A percentile compares a stretch with the other conserved stretches of the same genome.
These are phyloP conservation scores for Ascosphaera acerosa DNA, from an alignment of 2,329 filamentous ascomycete genomes.

Conservation along the genomic window DNA sequence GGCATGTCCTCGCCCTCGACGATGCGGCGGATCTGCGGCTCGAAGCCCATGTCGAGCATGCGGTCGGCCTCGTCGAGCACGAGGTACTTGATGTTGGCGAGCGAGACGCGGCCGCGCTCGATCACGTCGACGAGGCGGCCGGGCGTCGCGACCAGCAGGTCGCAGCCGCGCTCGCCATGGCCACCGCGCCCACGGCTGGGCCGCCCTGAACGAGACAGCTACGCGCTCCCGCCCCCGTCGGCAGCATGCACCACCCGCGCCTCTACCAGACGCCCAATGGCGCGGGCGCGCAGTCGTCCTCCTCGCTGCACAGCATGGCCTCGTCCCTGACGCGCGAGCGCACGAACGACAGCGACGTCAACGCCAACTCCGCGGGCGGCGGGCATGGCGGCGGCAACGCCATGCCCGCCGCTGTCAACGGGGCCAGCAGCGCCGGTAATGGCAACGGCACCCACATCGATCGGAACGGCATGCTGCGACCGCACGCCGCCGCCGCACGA, in stretches of 20 bases:
- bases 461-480: neutral
- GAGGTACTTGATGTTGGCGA: slow-evolving; percentile 96
- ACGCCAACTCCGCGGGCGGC: neutral
- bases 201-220: neutral
- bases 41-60: slow-evolving; percentile 99
- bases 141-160: slow-evolving; percentile 88
- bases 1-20: slow-evolving; percentile 99
- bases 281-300: slow-evolving; percentile 1
- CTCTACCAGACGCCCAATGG: slow-evolving; percentile 12
- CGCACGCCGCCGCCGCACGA: neutral
- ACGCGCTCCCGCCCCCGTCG: slow-evolving; percentile 48
- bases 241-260: slow-evolving; percentile 21
- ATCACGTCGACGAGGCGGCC: slow-evolving; percentile 95
- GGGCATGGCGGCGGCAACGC: neutral
- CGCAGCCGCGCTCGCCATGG: slow-evolving; percentile 92
- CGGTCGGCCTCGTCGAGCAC: slow-evolving; percentile 98
- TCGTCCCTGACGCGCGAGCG: neutral
- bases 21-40: slow-evolving; percentile 96
- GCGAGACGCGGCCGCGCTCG: slow-evolving; percentile 52
- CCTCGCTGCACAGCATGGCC: slow-evolving; percentile 3
- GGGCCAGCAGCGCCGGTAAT: neutral
- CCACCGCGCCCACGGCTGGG: too few relatives aligned
- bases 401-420: neutral
- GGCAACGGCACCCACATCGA: neutral
- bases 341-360: neutral